Evolutionary conservation across 2,329 filamentous ascomycete genomes (phyloP).

Genomic region (Trichoderma afroharzianum): DNA sequence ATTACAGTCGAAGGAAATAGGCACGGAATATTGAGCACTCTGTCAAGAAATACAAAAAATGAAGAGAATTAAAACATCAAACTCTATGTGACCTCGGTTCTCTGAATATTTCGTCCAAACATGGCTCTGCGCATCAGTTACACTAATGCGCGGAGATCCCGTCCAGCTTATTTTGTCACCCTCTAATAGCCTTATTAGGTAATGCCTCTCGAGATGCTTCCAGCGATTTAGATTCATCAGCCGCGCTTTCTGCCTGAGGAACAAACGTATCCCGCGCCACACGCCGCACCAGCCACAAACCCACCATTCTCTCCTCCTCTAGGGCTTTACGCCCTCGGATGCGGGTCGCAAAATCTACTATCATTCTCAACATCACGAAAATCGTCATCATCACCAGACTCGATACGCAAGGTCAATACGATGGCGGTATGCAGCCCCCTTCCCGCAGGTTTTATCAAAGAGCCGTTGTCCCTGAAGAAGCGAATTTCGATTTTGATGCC

Average conservation of each 20-base stretch:
- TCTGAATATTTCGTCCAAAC: background rate
- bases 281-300: slow-evolving; percentile 9
- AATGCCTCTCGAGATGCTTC: background rate
- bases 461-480: background rate
- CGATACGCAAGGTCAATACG: slow-evolving; percentile 38
- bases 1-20: background rate
- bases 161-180: slow-evolving; percentile 14
- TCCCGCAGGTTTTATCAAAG: background rate
- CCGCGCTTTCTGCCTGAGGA: slow-evolving; percentile 21
- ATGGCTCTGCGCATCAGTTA: background rate
- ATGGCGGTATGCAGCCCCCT: slow-evolving; percentile 38
- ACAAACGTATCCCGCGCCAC: slow-evolving; percentile 3
- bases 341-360: slow-evolving; percentile 34
- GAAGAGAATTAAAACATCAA: background rate
- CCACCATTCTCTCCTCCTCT: slow-evolving; percentile 24
- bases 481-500: background rate
- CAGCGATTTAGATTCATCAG: background rate
- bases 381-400: slow-evolving; percentile 35
- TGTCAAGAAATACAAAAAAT: fast-evolving
- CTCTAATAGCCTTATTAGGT: background rate
- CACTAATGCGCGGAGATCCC: background rate
- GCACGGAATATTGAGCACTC: no score
- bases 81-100: background rate
- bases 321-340: slow-evolving; percentile 38
- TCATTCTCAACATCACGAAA: slow-evolving; percentile 30